phyloP scores from a whole-genome alignment of 2,329 filamentous ascomycete species.

The Aspergillus terreus region DNA sequence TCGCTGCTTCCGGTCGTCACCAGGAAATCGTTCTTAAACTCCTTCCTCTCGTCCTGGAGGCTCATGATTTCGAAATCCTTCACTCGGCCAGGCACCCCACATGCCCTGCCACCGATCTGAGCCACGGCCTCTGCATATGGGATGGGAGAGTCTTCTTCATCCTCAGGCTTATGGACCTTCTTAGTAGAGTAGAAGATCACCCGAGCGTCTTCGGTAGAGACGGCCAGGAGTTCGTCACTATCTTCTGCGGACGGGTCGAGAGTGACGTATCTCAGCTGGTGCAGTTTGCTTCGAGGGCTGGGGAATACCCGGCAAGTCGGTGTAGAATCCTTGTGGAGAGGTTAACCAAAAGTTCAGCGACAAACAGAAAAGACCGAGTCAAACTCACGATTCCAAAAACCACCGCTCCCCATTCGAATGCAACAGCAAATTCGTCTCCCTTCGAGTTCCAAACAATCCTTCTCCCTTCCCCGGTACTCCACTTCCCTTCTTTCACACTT shows the following conservation, averaged over 20 bases:
- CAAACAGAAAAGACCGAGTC: neutral
- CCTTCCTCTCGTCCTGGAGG: slow-evolving; percentile 33
- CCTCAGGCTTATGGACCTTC: slow-evolving; percentile 34
- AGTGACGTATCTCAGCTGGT: slow-evolving; percentile 71
- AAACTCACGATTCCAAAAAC: slow-evolving; percentile 70
- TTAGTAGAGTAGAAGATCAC: slow-evolving; percentile 78
- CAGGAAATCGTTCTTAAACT: slow-evolving; percentile 44
- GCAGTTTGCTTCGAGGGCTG: slow-evolving; percentile 70
- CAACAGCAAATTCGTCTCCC: slow-evolving; percentile 81
- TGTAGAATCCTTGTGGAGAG: slow-evolving; percentile 59
- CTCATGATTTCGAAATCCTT: slow-evolving; percentile 79
- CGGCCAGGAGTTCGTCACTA: slow-evolving; percentile 59
- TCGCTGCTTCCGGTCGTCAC: slow-evolving; percentile 79
- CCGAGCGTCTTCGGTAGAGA: slow-evolving; percentile 87
- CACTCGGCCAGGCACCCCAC: slow-evolving; percentile 66
- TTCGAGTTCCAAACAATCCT: slow-evolving; percentile 74
- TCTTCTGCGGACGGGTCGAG: slow-evolving; percentile 42
- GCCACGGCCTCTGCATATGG: slow-evolving; percentile 62
- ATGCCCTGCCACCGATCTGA: slow-evolving; percentile 72
- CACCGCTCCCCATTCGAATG: slow-evolving; percentile 79
- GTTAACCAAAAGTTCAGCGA: slow-evolving; percentile 13
- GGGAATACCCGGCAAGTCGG: slow-evolving; percentile 72
- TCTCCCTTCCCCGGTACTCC: slow-evolving; percentile 76
- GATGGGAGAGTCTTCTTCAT: slow-evolving; percentile 50
- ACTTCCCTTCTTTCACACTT: slow-evolving; percentile 71